A percentile compares a stretch with the other conserved stretches of the same genome.
These are phyloP conservation scores for Suhomyces emberorum DNA, from an alignment of 805 yeast species.

Conservation along the genomic window DNA sequence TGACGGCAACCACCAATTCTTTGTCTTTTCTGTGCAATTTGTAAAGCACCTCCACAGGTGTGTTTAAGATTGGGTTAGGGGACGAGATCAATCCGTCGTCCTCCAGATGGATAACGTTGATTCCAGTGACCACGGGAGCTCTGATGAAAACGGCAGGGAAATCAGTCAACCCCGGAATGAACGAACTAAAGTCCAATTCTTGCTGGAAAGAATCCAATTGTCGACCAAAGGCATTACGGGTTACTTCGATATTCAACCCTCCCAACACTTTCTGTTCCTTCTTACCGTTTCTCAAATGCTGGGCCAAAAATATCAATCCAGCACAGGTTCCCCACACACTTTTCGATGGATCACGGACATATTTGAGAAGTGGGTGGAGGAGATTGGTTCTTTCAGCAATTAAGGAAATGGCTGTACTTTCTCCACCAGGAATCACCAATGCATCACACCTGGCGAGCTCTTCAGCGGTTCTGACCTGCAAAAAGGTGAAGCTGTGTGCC, in stretches of 20 bases:
- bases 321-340: constrained; percentile 89
- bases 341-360: constrained; percentile 44
- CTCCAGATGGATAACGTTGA: constrained; percentile 1
- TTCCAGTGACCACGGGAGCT: constrained; percentile 63
- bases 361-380: constrained; percentile 50
- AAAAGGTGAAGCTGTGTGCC: constrained; percentile 27
- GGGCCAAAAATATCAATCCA: constrained; percentile 66
- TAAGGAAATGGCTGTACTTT: constrained; percentile 65
- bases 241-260: constrained; percentile 60
- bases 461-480: constrained; percentile 51
- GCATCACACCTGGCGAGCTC: constrained; percentile 54
- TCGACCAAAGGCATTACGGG: constrained; percentile 76
- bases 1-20: constrained; percentile 63
- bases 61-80: constrained; percentile 20
- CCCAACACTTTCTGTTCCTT: constrained; percentile 57
- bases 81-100: constrained; percentile 11
- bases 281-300: constrained; percentile 49
- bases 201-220: constrained; percentile 64
- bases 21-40: constrained; percentile 18
- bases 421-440: constrained; percentile 71
- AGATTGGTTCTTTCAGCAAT: constrained; percentile 65
- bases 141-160: constrained; percentile 61
- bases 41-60: constrained; percentile 42
- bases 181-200: constrained; percentile 40
- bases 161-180: constrained; percentile 38